These are phyloP conservation scores for Lactarius quietus DNA, from an alignment of 768 basidiomycete genomes.

Conservation along the genomic window DNA sequence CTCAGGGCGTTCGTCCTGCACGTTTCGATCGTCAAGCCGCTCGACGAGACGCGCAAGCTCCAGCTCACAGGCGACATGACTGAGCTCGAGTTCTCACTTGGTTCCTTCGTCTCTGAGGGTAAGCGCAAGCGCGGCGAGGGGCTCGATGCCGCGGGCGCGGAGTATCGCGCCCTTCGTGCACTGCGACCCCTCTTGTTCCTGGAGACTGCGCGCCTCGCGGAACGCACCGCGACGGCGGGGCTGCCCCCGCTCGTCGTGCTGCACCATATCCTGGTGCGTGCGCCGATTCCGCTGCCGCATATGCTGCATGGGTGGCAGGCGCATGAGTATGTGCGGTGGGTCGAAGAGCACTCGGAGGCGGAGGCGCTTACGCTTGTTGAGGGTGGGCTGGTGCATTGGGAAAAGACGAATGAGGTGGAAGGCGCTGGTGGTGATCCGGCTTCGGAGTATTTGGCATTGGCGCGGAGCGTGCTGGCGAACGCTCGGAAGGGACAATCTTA, in stretches of 20 bases:
- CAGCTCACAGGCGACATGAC: constrained; percentile 97
- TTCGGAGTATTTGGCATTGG: constrained; percentile 62
- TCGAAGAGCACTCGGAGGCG: constrained; percentile 81
- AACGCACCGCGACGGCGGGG: constrained; percentile 62
- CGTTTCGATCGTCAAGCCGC: constrained; percentile 86
- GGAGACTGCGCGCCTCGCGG: constrained; percentile 67
- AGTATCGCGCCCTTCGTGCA: constrained; percentile 80
- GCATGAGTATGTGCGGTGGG: constrained; percentile 93
- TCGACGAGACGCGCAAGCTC: constrained; percentile 90
- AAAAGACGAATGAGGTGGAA: constrained; percentile 61
- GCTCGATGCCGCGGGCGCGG: constrained; percentile 76
- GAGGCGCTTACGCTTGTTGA: constrained; percentile 83
- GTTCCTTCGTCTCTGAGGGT: constrained; percentile 66
- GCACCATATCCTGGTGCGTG: constrained; percentile 89
- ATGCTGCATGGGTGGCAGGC: constrained; percentile 91
- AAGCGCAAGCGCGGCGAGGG: constrained; percentile 53
- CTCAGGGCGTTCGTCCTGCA: constrained; percentile 89
- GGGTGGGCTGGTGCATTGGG: constrained; percentile 73
- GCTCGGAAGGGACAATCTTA: constrained; percentile 24
- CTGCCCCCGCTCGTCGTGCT: constrained; percentile 86
- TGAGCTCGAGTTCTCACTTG: constrained; percentile 89
- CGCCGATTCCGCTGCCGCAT: constrained; percentile 83
- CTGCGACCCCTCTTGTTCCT: constrained; percentile 90
- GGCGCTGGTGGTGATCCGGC: constrained; percentile 45
- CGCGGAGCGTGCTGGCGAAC: constrained; percentile 59